Base-by-base conservation (phyloP, 352 stramenopile genomes). In the Globisporangium middletonii region DNA sequence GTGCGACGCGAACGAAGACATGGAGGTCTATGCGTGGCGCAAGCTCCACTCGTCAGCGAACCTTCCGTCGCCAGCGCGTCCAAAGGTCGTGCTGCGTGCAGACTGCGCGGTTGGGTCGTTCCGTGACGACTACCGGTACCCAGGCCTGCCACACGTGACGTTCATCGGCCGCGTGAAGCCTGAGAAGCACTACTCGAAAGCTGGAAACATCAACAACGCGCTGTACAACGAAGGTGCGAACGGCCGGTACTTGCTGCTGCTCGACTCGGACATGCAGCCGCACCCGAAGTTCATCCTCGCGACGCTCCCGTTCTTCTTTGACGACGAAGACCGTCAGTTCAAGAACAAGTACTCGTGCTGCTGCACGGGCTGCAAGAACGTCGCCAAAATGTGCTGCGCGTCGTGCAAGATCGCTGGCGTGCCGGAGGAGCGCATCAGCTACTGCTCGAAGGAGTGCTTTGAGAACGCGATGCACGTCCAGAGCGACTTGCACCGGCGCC, bases 161-260 rank as follows among this genome's bases (percentile, higher is more conserved):
- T 94, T 74, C 43, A 57, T 92, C 4, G 84, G 84, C 3, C 84
- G 84, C 62, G 79, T 94, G 27, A 94, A 94, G 69, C 77, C 84
- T 0, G 55, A 72, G 45, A 67, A 55, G 19, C 79, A 96, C 69
- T 89, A 89, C 73, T 88, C 77, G 0, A 94, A 95, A 68, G 86
- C 86, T 7, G 86, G 86, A 8, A 96, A 96, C 75, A 89, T 96
- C 63, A 96, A 96, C 75, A 96, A 96, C 63, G 82, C 69, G 35
- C 63, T 94, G 65, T 93, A 93, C 71, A 94, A 96, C 60, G 86
- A 96, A 67, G 85, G 85, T 5, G 70, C 82, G 3, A 89, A 76
- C 60, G 86, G 83, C 0, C 79, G 82, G 12, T 94, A 95, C 68
- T 65, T 87, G 35, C 45, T 96, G 27, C 62, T 95, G 16, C 67